phyloP scores from a whole-genome alignment of 306 rosid genomes.

The Mimosa bimucronata region DNA sequence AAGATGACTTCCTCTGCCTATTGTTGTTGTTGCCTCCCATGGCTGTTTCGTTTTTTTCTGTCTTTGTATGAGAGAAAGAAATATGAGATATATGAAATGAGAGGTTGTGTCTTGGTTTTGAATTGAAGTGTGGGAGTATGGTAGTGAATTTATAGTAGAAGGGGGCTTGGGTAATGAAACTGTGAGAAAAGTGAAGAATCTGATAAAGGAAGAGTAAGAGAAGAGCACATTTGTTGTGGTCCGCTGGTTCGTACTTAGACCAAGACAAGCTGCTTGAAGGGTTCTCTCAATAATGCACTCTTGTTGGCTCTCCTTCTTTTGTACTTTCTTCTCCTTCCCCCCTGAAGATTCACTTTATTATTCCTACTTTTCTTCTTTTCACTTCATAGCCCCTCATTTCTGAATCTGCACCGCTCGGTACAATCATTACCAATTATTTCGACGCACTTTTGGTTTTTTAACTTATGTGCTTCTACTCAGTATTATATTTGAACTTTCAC shows the following conservation, averaged over 20 bases:
- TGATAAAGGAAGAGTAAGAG: constrained; percentile 1
- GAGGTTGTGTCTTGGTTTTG: constrained; percentile 18
- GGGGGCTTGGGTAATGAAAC: neutral
- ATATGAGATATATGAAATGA: neutral
- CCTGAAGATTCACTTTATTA: neutral
- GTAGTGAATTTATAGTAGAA: constrained; percentile 36
- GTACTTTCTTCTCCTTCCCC: constrained; percentile 21
- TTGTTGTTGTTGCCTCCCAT: constrained; percentile 50
- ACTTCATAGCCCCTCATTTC: neutral
- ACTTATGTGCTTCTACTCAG: neutral
- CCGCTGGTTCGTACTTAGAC: constrained; percentile 45
- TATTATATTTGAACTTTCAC: neutral
- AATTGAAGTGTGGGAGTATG: neutral
- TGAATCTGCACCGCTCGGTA: neutral
- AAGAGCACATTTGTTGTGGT: constrained; percentile 42
- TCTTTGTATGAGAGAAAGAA: neutral
- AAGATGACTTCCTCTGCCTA: constrained; percentile 53
- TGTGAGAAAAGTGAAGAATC: constrained; percentile 31
- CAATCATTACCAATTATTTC: neutral
- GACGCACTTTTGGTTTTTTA: neutral
- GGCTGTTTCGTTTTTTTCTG: neutral
- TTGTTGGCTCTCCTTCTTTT: constrained; percentile 19
- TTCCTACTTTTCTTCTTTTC: neutral
- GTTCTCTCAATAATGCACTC: constrained; percentile 23
- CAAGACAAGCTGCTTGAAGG: constrained; percentile 6